Base-by-base conservation (phyloP, 2,329 filamentous ascomycete genomes). In the Biscogniauxia mediterranea region DNA sequence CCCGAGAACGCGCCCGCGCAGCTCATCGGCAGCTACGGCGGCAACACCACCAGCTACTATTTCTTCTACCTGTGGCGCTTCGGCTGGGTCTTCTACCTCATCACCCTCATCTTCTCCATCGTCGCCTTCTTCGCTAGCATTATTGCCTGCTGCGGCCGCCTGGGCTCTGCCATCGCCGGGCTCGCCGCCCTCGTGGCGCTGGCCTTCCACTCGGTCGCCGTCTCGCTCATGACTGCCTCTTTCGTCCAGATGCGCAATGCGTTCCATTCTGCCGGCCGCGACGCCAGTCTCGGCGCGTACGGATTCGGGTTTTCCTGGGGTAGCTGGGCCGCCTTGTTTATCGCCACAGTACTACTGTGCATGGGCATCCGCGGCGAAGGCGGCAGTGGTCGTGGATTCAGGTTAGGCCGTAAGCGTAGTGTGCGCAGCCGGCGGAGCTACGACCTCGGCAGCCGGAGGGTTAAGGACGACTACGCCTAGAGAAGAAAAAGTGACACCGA, bases 31-130 rank as follows among this genome's bases (percentile, higher is more conserved):
- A 77, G 79, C 9, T 81, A 87, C 68, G 85, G 79, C 61, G 77
- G 78, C 61, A 66, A 77, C 61, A 88, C 85, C 3, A 89, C 86
- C 5, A 83, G 81, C 64, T 74, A 65, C 21, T 77, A 79, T 65
- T 96, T 88, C 81, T 98, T 84, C 79, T 92, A 93, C 78, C 83
- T 95, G 73, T 96, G 92, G 79, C 87, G 94, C 50, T 97, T 97
- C 80, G 90, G 92, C 76, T 98, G 94, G 85, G 92, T 93, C 46
- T 95, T 97, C 77, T 91, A 91, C 79, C 80, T 98, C 60, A 89
- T 98, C 67, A 86, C 88, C 19, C 84, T 97, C 46, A 87, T 97
- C 81, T 95, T 96, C 75, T 85, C 85, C 64, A 82, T 85, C 54
- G 59, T 86, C 25, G 85, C 89, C 64, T 86, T 93, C 73, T 84